These are phyloP conservation scores for Neonothopanus nambi DNA, from an alignment of 1,284 basidiomycete genomes.

Conservation along the genomic window DNA sequence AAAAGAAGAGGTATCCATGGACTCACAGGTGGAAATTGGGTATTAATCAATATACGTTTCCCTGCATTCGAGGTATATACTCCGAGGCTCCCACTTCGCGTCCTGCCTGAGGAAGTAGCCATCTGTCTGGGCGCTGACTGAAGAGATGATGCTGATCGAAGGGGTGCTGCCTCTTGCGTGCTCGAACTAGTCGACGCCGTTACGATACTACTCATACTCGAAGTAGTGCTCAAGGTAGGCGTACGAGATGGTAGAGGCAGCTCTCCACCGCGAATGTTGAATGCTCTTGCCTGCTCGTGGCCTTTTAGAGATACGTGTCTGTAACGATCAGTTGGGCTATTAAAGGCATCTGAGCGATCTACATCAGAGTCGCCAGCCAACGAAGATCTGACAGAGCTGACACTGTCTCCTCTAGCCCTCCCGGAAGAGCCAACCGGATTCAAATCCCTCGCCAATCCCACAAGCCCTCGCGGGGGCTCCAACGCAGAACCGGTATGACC, in stretches of 20 bases:
- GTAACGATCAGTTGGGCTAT: constrained; percentile 34
- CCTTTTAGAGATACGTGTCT: constrained; percentile 38
- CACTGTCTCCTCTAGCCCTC: constrained; percentile 55
- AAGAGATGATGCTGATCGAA: constrained; percentile 41
- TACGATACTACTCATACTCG: constrained; percentile 41
- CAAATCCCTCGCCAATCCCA: constrained; percentile 29
- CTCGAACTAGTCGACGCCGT: constrained; percentile 33
- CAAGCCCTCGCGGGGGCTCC: constrained; percentile 31
- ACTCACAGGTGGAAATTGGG: constrained; percentile 25
- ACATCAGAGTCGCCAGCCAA: constrained; percentile 52
- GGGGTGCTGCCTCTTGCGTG: constrained; percentile 38
- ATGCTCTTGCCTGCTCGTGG: constrained; percentile 34
- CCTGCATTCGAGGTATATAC: constrained; percentile 36
- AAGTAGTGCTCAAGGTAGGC: constrained; percentile 40
- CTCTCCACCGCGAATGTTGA: constrained; percentile 46
- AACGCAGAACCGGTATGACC: constrained; percentile 31
- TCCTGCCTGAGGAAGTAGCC: constrained; percentile 36
- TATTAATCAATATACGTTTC: constrained; percentile 40
- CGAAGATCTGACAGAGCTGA: constrained; percentile 43
- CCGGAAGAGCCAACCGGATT: constrained; percentile 34
- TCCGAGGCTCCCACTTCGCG: constrained; percentile 59
- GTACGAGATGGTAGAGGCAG: constrained; percentile 56
- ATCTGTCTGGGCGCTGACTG: constrained; percentile 36
- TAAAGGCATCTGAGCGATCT: constrained; percentile 47
- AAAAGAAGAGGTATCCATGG: background rate